phyloP scores from a whole-genome alignment of 768 basidiomycete species.

The Peribolospora kevripleyi region DNA sequence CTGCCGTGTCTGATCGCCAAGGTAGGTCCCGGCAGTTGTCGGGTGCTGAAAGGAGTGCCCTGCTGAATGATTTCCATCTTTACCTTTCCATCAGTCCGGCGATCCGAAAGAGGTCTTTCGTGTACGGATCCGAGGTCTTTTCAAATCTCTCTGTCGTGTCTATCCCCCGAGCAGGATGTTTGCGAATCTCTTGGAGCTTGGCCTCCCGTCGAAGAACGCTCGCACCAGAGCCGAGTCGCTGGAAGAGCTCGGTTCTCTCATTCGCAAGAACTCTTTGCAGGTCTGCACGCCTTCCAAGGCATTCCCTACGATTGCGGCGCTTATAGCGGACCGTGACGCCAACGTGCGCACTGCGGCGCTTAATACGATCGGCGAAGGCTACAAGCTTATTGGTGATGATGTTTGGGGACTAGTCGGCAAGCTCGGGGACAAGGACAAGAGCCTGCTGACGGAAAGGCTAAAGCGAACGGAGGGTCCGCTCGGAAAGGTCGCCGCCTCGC shows the following conservation, averaged over 20 bases:
- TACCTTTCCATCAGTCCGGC: conserved; percentile 38
- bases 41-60: no score
- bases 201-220: conserved; percentile 67
- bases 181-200: conserved; percentile 63
- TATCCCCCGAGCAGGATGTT: conserved; percentile 86
- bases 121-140: conserved; percentile 51
- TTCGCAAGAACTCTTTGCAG: conserved; percentile 58
- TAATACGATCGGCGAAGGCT: conserved; percentile 56
- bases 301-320: conserved; percentile 46
- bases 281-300: conserved; percentile 51
- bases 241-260: conserved; percentile 50
- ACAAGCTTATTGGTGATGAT: conserved; percentile 57
- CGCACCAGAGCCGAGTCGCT: conserved; percentile 70
- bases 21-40: conserved; percentile 24
- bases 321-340: conserved; percentile 74
- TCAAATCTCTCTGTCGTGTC: conserved; percentile 63
- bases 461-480: conserved; percentile 8
- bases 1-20: conserved; percentile 74
- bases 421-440: conserved; percentile 64
- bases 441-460: conserved; percentile 70
- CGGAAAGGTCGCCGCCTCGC: no score
- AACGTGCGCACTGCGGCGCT: conserved; percentile 70
- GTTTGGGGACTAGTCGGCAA: conserved; percentile 55
- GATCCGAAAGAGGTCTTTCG: conserved; percentile 70
- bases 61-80: background rate